These are phyloP conservation scores for Aspergillus leporis DNA, from an alignment of 495 filamentous ascomycete genomes.

Conservation along the genomic window DNA sequence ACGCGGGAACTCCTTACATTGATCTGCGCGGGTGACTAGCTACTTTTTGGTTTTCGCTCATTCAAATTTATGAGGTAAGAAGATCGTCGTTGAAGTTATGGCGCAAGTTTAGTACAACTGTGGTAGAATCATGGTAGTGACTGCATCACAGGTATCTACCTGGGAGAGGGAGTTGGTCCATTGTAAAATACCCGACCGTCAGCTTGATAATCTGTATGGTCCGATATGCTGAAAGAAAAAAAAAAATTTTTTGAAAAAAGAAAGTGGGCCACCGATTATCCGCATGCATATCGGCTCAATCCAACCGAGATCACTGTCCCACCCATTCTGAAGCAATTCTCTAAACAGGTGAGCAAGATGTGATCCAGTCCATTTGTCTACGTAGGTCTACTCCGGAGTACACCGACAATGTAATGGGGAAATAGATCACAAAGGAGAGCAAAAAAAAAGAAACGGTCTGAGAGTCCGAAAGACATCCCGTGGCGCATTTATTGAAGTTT, in stretches of 20 bases:
- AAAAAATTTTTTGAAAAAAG: not conserved
- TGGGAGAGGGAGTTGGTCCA: not conserved
- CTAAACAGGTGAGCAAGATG: not conserved
- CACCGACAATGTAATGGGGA: not conserved
- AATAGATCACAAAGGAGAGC: not conserved
- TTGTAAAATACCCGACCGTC: slow-evolving; percentile 10
- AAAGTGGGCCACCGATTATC: slow-evolving; percentile 1
- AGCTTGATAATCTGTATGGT: not conserved
- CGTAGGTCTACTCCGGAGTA: too few species aligned
- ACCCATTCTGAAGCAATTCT: not conserved
- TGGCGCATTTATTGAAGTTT: slow-evolving; percentile 17
- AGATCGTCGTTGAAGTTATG: not conserved
- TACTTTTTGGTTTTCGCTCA: not conserved
- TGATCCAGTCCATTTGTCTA: not conserved
- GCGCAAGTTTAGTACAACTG: not conserved
- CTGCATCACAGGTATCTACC: too few species aligned
- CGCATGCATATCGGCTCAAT: slow-evolving; percentile 4
- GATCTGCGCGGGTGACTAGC: slow-evolving; percentile 23
- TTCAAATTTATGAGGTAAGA: slow-evolving; percentile 2
- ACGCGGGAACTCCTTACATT: slow-evolving; percentile 38
- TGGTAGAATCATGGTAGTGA: not conserved
- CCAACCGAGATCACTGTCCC: not conserved
- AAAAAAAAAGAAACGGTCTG: slow-evolving; percentile 7
- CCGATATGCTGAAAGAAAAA: not conserved
- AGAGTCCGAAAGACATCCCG: not conserved